Percentiles rank a stretch among this genome's conserved stretches.
Evolutionary conservation across 257 asterid genomes (phyloP).

Genomic region (Solanum etuberosum): DNA sequence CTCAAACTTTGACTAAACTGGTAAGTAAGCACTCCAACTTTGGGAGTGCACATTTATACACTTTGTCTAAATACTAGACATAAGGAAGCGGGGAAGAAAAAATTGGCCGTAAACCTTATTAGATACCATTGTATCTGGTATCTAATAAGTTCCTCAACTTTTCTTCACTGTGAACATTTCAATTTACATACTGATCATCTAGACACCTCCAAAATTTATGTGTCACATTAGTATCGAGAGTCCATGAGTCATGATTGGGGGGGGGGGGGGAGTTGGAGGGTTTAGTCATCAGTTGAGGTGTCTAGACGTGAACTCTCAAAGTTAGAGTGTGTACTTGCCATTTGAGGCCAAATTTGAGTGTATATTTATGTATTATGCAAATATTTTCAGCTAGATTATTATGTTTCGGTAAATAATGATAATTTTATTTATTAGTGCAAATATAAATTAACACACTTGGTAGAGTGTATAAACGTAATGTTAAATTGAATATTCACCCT

Average conservation of each 20-base stretch:
- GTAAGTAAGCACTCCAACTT: background rate
- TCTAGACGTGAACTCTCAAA: background rate
- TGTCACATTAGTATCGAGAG: background rate
- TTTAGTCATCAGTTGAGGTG: background rate
- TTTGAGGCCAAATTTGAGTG: background rate
- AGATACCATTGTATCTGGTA: background rate
- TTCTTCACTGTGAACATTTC: background rate
- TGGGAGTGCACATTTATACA: background rate
- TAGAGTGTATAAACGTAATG: background rate
- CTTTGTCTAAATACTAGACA: background rate
- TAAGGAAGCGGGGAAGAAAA: background rate
- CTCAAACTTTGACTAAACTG: background rate
- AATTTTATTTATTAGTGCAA: background rate
- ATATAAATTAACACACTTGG: background rate
- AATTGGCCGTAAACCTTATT: background rate
- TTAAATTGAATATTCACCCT: background rate
- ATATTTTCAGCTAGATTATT: background rate
- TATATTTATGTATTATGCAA: background rate
- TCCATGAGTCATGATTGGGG: too few species aligned
- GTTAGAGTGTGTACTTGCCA: background rate
- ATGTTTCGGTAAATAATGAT: background rate
- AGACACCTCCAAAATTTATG: background rate
- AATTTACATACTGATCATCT: background rate
- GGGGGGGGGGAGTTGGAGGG: too few species aligned
- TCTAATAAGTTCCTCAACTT: background rate